Base-by-base conservation (phyloP, 2,329 filamentous ascomycete genomes). In the Truncatella angustata region DNA sequence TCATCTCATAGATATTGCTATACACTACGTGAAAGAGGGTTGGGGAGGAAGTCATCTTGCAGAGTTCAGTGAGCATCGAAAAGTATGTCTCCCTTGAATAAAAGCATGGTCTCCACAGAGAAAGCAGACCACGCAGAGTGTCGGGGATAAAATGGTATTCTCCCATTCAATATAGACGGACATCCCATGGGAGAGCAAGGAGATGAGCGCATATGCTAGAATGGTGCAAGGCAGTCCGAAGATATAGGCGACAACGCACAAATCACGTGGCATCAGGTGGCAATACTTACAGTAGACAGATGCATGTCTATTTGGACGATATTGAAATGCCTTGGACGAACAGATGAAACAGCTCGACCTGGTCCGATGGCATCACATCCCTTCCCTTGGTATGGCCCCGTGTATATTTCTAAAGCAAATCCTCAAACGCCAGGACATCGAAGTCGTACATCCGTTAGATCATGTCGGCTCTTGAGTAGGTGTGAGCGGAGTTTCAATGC, bases 131-230 rank as follows among this genome's bases (percentile, higher is more conserved):
- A 67, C 69, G 73, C 76, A 79, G 75, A 79, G 76, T 79, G 74
- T 75, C 70, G 73, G 77, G 76, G 73, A 56, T n/a, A n/a, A 61
- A 56, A 55, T 66, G 60, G 78, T 59, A 55, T 72, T 79, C 71
- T 79, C 73, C 77, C 77, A 80, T 73, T 69, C 71, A 68, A 73
- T 73, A 74, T 79, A 79, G 76, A 73, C 76, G 69, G 76, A 73
- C 73, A 70, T 73, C 73, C 73, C 76, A 79, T 64, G 74, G 76
- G 68, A 65, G 70, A 76, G 72, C 60, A 59, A 62, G 67, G 66
- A 66, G 69, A 68, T 70, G 73, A 76, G 76, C 74, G 76, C 65
- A 79, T 78, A 79, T 79, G 76, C 76, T 79, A 67, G 73, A 73
- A 77, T 78, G 73, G 74, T 66, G 36, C 9, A 35, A 16, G 36